Evolutionary conservation across 257 asterid species (phyloP), one percentile per base, ranked within the genome.

Genomic region (Phtheirospermum japonicum): DNA sequence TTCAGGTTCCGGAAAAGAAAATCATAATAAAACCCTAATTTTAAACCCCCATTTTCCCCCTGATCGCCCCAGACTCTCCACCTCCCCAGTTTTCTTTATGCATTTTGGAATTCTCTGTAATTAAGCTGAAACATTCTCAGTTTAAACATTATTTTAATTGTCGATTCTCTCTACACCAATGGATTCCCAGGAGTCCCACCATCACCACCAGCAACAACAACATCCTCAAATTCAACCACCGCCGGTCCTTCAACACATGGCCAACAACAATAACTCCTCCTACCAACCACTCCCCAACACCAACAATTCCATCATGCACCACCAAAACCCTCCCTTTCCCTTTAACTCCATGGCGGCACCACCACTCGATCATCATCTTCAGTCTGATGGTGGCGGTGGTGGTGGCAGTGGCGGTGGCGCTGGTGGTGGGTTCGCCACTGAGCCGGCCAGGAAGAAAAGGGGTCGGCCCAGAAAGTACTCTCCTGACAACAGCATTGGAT

Each of bases 401-500:
- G 68, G 76, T 11, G 82, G 80, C 1, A 23, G 28, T 23, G 82
- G 59, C 40, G 42, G 40, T 7, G 49, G 68, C 32, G 51, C 80
- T 0, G 71, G 73, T 4, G 84, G 72, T 3, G 89, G 87, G 51
- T 82, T 80, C 67, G 72, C 52, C 82, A 75, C 76, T 70, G 95
- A 83, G 69, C 78, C 84, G 9, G 77, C 87, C 9, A 81, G 80
- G 74, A 89, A 86, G 78, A 89, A 82, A 62, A 72, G 95, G 67
- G 97, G 97, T 9, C 75, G 97, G 55, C 97, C 97, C 0, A 87
- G 97, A 43, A 89, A 89, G 79, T 89, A 84, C 71, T 86, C 96
- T 0, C 94, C 95, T 0, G 95, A 86, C 56, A 79, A 80, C 75
- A 79, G 82, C 80, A 89, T 86, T 72, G 94, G 86, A 11, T 69